A percentile compares a stretch with the other conserved stretches of the same genome.
These are phyloP conservation scores for Ustilago shanxiensis DNA, from an alignment of 1,284 basidiomycete genomes.

Conservation along the genomic window DNA sequence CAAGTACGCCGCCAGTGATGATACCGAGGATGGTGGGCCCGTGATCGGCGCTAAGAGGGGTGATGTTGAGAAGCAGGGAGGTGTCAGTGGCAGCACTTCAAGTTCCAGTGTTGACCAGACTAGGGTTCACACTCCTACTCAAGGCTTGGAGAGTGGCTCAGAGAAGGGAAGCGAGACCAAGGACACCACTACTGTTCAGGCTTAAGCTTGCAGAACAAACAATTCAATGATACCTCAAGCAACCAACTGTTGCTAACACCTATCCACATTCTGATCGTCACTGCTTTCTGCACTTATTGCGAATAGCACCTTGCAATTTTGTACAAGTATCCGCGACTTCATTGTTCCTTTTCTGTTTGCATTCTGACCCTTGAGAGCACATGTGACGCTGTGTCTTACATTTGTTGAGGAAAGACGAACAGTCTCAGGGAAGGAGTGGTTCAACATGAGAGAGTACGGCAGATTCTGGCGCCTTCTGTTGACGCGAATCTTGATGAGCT, in stretches of 20 bases:
- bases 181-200: slow-evolving; percentile 1
- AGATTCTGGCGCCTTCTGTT: too few species aligned
- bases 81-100: slow-evolving; percentile 5
- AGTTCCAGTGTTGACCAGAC: slow-evolving; percentile 29
- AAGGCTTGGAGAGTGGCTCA: slow-evolving; percentile 16
- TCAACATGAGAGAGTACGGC: too few species aligned
- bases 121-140: slow-evolving; percentile 36
- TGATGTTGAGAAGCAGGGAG: slow-evolving; percentile 41
- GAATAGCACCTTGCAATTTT: background rate
- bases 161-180: slow-evolving; percentile 24
- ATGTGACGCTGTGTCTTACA: too few species aligned
- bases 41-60: slow-evolving; percentile 47
- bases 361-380: too few species aligned
- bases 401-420: too few species aligned
- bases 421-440: too few species aligned
- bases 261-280: background rate
- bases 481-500: too few species aligned
- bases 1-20: slow-evolving; percentile 57
- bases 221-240: background rate
- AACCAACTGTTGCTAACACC: background rate
- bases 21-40: slow-evolving; percentile 36
- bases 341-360: background rate
- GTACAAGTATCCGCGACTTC: background rate
- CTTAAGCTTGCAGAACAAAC: background rate
- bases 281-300: background rate